Evolutionary conservation across 176 grass and related monocot species (phyloP).

Genomic region (Themeda triandra): DNA sequence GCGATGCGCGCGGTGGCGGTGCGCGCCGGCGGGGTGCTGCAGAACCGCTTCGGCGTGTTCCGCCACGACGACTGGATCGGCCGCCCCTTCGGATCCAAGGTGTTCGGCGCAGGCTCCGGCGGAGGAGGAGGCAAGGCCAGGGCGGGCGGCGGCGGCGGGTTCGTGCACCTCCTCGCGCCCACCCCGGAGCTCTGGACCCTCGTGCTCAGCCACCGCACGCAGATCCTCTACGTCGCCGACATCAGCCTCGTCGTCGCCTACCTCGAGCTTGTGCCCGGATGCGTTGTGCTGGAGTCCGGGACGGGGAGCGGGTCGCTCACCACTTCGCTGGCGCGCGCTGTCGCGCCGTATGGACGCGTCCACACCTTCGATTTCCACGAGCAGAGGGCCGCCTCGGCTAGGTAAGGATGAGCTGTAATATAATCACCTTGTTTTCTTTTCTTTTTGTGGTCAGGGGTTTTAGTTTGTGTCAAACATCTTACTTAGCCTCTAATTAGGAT

Average conservation of each 20-base stretch:
- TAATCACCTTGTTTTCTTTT: not conserved
- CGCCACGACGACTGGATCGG: slow-evolving; percentile 83
- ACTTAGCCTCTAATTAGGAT: not conserved
- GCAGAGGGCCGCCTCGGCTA: slow-evolving; percentile 71
- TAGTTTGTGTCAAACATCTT: too few species aligned
- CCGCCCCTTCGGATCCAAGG: slow-evolving; percentile 76
- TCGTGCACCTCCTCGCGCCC: slow-evolving; percentile 71
- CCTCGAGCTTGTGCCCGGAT: slow-evolving; percentile 75
- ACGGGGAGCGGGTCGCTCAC: slow-evolving; percentile 79
- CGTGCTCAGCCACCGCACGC: slow-evolving; percentile 85
- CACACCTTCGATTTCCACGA: slow-evolving; percentile 94
- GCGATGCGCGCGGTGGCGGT: slow-evolving; percentile 38
- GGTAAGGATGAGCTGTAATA: slow-evolving; percentile 70
- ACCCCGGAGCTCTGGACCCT: slow-evolving; percentile 93
- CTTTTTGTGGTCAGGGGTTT: too few species aligned
- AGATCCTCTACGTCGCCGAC: slow-evolving; percentile 88
- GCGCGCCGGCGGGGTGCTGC: not conserved
- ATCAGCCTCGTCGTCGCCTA: slow-evolving; percentile 85
- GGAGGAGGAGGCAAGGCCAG: not conserved
- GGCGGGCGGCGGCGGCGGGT: slow-evolving; percentile 19
- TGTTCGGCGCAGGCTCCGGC: slow-evolving; percentile 11
- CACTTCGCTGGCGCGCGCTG: slow-evolving; percentile 71
- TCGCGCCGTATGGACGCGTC: slow-evolving; percentile 63
- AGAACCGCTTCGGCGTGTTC: slow-evolving; percentile 87
- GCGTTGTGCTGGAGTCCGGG: slow-evolving; percentile 78